Percentiles rank a stretch among this genome's conserved stretches.
Evolutionary conservation across 192 early-diverging fungal genomes (phyloP).

Genomic region (Pilaira anomala): DNA sequence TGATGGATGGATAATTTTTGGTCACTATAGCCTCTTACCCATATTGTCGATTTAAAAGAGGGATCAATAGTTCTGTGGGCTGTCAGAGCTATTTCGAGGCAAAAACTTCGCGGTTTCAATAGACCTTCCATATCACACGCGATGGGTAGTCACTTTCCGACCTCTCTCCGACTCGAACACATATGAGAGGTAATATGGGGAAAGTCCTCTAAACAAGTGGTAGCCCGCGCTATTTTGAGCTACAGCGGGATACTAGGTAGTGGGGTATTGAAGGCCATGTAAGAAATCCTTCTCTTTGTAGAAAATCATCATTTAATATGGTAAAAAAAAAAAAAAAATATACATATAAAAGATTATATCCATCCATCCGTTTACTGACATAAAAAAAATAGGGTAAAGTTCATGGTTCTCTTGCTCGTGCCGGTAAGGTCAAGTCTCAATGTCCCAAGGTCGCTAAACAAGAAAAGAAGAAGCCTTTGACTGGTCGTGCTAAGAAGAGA

Average conservation of each 20-base stretch:
- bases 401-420: slow-evolving; percentile 99
- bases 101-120: too few relatives aligned
- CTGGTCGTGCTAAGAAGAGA: slow-evolving; percentile 96
- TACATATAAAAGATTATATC: not conserved
- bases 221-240: too few relatives aligned
- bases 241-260: too few relatives aligned
- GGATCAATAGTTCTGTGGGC: not conserved
- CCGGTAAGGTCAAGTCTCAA: slow-evolving; percentile 99
- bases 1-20: slow-evolving; percentile 6
- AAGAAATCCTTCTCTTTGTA: slow-evolving; percentile 13
- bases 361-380: slow-evolving; percentile 19
- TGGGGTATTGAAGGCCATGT: too few relatives aligned
- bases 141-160: not conserved
- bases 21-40: not conserved
- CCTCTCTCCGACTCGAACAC: not conserved
- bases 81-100: too few relatives aligned
- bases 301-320: slow-evolving; percentile 22
- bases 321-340: slow-evolving; percentile 14
- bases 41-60: slow-evolving; percentile 2
- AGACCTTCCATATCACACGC: too few relatives aligned
- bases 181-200: not conserved
- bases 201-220: not conserved
- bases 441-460: slow-evolving; percentile 97
- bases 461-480: slow-evolving; percentile 93
- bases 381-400: slow-evolving; percentile 89